These are phyloP conservation scores for Taphrina wiesneri DNA, from an alignment of 1,139 yeast species.

Conservation along the genomic window DNA sequence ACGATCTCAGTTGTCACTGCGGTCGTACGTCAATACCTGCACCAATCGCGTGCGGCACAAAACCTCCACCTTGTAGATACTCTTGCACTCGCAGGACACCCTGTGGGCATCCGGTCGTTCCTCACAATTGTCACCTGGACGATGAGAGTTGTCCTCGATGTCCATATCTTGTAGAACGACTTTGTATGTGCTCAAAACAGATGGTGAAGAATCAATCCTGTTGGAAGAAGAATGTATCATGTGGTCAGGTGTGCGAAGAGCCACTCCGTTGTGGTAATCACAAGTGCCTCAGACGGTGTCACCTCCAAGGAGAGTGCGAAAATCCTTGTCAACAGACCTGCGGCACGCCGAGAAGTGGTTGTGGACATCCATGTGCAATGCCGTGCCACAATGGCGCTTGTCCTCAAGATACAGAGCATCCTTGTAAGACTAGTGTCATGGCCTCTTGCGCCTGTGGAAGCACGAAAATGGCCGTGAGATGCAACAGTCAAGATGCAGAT, in stretches of 20 bases:
- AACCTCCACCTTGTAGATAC: slow-evolving; percentile 63
- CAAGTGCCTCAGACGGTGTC: slow-evolving; percentile 63
- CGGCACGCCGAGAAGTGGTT: slow-evolving; percentile 53
- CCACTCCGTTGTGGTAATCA: slow-evolving; percentile 65
- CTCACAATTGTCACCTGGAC: slow-evolving; percentile 75
- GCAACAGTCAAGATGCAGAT: slow-evolving; percentile 49
- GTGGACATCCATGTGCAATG: slow-evolving; percentile 65
- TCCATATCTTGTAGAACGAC: slow-evolving; percentile 62
- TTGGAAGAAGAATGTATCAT: slow-evolving; percentile 66
- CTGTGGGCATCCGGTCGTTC: slow-evolving; percentile 77
- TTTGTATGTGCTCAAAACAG: slow-evolving; percentile 71
- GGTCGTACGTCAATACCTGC: slow-evolving; percentile 79
- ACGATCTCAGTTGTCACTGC: slow-evolving; percentile 80
- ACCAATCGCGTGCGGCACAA: slow-evolving; percentile 87
- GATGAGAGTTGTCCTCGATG: slow-evolving; percentile 72
- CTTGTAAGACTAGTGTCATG: slow-evolving; percentile 57
- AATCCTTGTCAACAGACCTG: slow-evolving; percentile 59
- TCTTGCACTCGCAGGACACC: slow-evolving; percentile 62
- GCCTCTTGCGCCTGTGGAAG: slow-evolving; percentile 69
- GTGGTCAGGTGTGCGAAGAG: slow-evolving; percentile 67
- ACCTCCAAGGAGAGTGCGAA: slow-evolving; percentile 47
- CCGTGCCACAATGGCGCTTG: slow-evolving; percentile 68
- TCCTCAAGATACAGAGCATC: slow-evolving; percentile 46
- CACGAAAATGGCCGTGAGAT: slow-evolving; percentile 55
- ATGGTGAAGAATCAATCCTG: slow-evolving; percentile 68